Evolutionary conservation across 805 yeast species (phyloP), one percentile per base, ranked within the genome.

Genomic region (Kazachstania psychrophila): DNA sequence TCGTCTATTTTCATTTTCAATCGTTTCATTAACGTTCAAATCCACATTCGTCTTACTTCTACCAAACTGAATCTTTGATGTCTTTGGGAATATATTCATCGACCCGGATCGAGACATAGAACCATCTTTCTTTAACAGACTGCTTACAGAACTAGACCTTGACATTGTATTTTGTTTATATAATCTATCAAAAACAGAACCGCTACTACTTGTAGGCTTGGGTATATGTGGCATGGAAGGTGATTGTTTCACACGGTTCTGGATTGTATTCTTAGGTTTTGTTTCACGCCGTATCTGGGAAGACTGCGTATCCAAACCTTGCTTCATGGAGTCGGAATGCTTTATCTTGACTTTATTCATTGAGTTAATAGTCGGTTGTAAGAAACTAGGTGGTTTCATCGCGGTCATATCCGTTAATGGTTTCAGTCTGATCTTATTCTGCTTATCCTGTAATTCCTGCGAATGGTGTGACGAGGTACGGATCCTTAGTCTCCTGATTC

Each of bases 141-240:
- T n/a, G n/a, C n/a, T n/a, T n/a, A n/a, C n/a, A n/a, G n/a, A n/a
- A n/a, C n/a, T n/a, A n/a, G n/a, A n/a, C n/a, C n/a, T n/a, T 8
- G 54, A 46, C 9, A 49, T 38, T 6, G 51, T 40, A 12, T 43
- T 38, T 28, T 43, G 49, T 18, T 45, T 38, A 33, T 51, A 51
- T 12, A 51, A 42, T 33, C 58, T 45, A 14, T 51, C 54, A 40
- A 53, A 53, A 7, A 53, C 55, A 5, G 56, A 50, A 11, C 27
- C 37, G 12, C 37, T 11, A 16, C 23, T 22, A 20, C 31, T 28
- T 14, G 31, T 14, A 14, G 32, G 13, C 7, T n/a, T 6, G 11
- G 27, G 12, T 24, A 6, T 6, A 13, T 10, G 11, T 24, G 27
- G 12, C 12, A 6, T 9, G 13, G 27, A 10, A 24, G 11, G 22